phyloP scores from a whole-genome alignment of 1,139 yeast species.

The Keqinozyma sinolaborantium region DNA sequence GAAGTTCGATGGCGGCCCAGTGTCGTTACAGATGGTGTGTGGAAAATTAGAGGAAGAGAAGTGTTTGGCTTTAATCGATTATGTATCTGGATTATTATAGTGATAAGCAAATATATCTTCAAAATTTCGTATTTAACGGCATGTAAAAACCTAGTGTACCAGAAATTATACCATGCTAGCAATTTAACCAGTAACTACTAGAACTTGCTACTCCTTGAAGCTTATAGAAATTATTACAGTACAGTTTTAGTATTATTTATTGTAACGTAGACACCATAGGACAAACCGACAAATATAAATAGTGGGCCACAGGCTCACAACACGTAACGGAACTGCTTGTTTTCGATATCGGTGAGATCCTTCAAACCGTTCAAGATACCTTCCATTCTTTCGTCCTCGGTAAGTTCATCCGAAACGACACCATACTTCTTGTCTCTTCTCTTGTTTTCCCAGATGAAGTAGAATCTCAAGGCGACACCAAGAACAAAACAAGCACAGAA shows the following conservation, averaged over 20 bases:
- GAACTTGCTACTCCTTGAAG: no score
- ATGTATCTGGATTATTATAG: constrained; percentile 4
- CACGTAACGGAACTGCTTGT: constrained; percentile 25
- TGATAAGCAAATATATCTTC: no score
- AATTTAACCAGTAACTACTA: no score
- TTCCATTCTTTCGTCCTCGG: constrained; percentile 21
- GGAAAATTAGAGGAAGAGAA: constrained; percentile 10
- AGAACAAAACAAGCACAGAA: constrained; percentile 17
- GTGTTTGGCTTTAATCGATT: constrained; percentile 6
- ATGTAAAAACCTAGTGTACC: no score
- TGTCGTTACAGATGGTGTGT: constrained; percentile 10
- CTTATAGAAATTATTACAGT: no score
- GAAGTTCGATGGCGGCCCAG: constrained; percentile 10
- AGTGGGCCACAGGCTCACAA: no score
- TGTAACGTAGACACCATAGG: no score
- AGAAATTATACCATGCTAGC: no score
- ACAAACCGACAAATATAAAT: no score
- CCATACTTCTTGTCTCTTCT: constrained; percentile 21
- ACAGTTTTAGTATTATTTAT: no score
- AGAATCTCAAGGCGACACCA: constrained; percentile 20
- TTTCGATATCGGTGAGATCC: constrained; percentile 30
- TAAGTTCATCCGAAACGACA: constrained; percentile 7
- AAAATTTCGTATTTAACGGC: no score
- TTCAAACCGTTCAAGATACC: constrained; percentile 30
- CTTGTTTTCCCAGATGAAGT: constrained; percentile 22